phyloP scores from a whole-genome alignment of 805 yeast genomes.

The Candida ipomoeae region DNA sequence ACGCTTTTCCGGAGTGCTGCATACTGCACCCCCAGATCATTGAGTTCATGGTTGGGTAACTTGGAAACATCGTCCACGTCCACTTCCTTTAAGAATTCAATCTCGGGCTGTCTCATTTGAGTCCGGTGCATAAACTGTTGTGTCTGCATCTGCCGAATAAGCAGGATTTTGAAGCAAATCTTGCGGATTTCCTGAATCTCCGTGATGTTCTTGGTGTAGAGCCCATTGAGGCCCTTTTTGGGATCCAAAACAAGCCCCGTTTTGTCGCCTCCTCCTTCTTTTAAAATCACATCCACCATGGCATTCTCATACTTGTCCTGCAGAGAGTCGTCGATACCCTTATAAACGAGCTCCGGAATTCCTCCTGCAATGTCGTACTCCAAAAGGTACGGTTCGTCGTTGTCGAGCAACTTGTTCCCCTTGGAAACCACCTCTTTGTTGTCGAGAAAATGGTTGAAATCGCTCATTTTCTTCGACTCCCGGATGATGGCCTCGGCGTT shows the following conservation, averaged over 20 bases:
- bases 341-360: constrained; percentile 59
- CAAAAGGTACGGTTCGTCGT: constrained; percentile 60
- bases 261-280: constrained; percentile 16
- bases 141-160: constrained; percentile 87
- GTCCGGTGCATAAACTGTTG: constrained; percentile 71
- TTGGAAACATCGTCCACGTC: constrained; percentile 85
- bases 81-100: constrained; percentile 54
- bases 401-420: constrained; percentile 44
- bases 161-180: constrained; percentile 80
- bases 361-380: constrained; percentile 87
- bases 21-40: constrained; percentile 57
- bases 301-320: constrained; percentile 37
- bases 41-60: constrained; percentile 61
- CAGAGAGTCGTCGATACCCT: constrained; percentile 45
- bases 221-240: constrained; percentile 55
- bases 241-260: constrained; percentile 31
- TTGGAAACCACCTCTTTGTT: constrained; percentile 40
- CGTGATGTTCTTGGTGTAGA: constrained; percentile 60
- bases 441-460: constrained; percentile 45
- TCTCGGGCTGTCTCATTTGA: constrained; percentile 66
- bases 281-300: constrained; percentile 32
- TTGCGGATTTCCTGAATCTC: constrained; percentile 86
- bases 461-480: constrained; percentile 63
- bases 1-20: constrained; percentile 64
- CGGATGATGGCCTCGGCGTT: constrained; percentile 70